phyloP scores from a whole-genome alignment of 805 yeast genomes.

The Cyberlindnera xylosilytica region DNA sequence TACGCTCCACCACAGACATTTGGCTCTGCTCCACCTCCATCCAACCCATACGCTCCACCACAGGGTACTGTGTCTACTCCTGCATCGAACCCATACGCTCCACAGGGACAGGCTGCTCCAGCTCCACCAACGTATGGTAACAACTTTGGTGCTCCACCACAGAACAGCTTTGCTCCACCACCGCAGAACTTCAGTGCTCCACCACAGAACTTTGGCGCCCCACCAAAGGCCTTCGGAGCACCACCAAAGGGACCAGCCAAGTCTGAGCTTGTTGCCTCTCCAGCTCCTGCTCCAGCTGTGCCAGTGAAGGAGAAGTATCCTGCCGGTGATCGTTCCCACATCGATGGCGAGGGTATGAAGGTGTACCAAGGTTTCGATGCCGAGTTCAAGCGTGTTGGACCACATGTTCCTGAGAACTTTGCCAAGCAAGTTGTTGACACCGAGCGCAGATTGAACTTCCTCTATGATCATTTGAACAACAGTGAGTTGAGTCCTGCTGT shows the following conservation, averaged over 20 bases:
- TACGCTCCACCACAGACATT: constrained; percentile 33
- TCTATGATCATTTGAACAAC: constrained; percentile 76
- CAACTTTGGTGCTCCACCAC: constrained; percentile 6
- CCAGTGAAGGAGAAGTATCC: constrained; percentile 38
- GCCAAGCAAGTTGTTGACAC: constrained; percentile 74
- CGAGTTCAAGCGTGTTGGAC: constrained; percentile 67
- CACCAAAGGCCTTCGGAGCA: too few relatives aligned
- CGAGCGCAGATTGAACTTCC: constrained; percentile 72
- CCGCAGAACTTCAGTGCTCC: constrained; percentile 22
- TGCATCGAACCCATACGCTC: constrained; percentile 29
- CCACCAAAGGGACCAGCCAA: constrained; percentile 16
- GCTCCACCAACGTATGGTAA: constrained; percentile 28
- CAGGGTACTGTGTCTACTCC: constrained; percentile 17
- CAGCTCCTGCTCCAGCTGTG: constrained; percentile 13
- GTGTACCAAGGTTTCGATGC: constrained; percentile 54
- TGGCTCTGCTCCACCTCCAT: constrained; percentile 25
- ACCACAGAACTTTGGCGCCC: constrained; percentile 1
- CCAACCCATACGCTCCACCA: constrained; percentile 41
- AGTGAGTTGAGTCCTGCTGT: constrained; percentile 62
- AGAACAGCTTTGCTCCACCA: constrained; percentile 15
- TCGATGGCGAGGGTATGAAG: constrained; percentile 54
- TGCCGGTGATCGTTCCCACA: constrained; percentile 65
- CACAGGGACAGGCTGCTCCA: constrained; percentile 16
- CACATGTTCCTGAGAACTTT: constrained; percentile 75
- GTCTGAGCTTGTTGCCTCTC: constrained; percentile 3